phyloP scores from a whole-genome alignment of 768 basidiomycete genomes.

The Omphalotus guepiniiformis region DNA sequence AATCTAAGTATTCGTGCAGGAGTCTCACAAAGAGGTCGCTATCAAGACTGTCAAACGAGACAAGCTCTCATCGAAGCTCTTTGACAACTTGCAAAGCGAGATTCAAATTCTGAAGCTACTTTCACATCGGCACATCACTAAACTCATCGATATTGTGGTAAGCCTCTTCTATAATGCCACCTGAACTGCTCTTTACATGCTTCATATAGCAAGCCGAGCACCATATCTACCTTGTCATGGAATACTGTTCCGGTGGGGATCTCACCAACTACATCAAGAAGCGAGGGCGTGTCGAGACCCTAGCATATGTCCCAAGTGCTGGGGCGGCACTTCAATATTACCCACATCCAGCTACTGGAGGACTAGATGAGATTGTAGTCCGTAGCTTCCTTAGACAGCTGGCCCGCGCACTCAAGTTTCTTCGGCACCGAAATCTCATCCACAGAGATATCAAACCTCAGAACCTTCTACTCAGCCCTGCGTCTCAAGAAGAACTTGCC shows the following conservation, averaged over 20 bases:
- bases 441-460: conserved; percentile 98
- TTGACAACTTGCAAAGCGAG: conserved; percentile 98
- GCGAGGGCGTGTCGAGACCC: conserved; percentile 85
- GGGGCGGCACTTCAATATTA: conserved; percentile 77
- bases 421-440: conserved; percentile 84
- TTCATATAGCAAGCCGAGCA: conserved; percentile 60
- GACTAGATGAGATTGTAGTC: conserved; percentile 85
- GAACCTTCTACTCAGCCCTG: conserved; percentile 88
- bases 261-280: conserved; percentile 97
- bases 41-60: conserved; percentile 92
- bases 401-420: conserved; percentile 89
- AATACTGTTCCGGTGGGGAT: conserved; percentile 94
- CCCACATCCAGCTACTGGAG: conserved; percentile 87
- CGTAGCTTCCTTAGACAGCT: conserved; percentile 91
- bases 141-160: conserved; percentile 90
- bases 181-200: background rate
- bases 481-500: conserved; percentile 72
- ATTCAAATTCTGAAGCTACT: conserved; percentile 94
- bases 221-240: conserved; percentile 94
- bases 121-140: conserved; percentile 90
- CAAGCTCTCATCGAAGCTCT: conserved; percentile 84
- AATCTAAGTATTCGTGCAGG: conserved; percentile 37
- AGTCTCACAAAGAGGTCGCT: conserved; percentile 75
- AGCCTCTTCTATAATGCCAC: conserved; percentile 14
- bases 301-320: conserved; percentile 74